Base-by-base conservation (phyloP, 805 yeast genomes). In the Torulaspora indica region DNA sequence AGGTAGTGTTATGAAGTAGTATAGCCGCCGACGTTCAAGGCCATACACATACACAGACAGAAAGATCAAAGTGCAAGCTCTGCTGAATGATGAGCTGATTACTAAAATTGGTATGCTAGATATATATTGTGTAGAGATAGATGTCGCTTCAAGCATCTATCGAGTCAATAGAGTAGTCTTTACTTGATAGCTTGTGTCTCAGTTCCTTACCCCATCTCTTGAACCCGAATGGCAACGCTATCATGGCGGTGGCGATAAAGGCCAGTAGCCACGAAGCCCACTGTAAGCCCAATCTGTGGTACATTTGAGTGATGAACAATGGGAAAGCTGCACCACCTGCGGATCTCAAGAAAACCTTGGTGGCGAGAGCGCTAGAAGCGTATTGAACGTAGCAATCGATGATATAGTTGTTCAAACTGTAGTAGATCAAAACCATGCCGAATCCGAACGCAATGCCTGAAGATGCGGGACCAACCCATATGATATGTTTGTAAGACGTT, bases 281-380 rank as follows among this genome's bases (percentile, higher is more conserved):
- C 51, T 81, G 81, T 41, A 85, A 68, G 4, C 91, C 91, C 57
- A 85, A 66, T 42, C 71, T 78, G 49, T 77, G 76, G 63, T 84
- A 85, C 91, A 85, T 84, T 66, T 83, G 91, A 30, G 80, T 78
- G n/a, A 85, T 78, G 61, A 85, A 84, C 53, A 85, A 70, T 48
- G 91, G 90, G 75, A 85, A 83, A 0, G 89, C 91, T 22, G 89
- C 91, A 70, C 93, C 95, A 57, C 89, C 90, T 15, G 88, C 84
- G 55, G 83, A 75, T 72, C 95, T 76, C 55, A 85, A 69, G 57
- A 85, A 84, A 24, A 84, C 91, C 61, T 85, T 85, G 4, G 91
- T 83, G 12, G 91, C 91, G 54, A 85, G 71, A 0, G 93, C 93
- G 47, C 82, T 74, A 7, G 93, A 88, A 4, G 91, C 90, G 58